Evolutionary conservation across 2,329 filamentous ascomycete genomes (phyloP), one percentile per base, ranked within the genome.

Genomic region (Claviceps purpurea): DNA sequence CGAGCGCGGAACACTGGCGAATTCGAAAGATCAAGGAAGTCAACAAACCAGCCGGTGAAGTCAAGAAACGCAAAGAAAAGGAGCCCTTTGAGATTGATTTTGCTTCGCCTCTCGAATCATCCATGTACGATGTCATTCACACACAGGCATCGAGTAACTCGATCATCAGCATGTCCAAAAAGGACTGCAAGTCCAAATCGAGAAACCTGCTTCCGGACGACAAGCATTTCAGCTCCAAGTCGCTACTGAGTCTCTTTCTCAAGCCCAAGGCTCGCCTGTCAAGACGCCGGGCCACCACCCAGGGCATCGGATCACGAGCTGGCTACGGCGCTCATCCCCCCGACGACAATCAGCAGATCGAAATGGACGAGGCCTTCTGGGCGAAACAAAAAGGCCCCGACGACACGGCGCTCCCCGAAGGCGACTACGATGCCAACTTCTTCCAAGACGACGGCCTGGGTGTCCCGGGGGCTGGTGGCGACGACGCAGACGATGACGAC

Each of bases 321-420:
- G 66, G 64, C 24, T 72, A 74, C 51, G 70, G 71, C 40, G 67
- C 70, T 46, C 67, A 60, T 50, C 70, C 64, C 40, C 68, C 72
- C 30, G 71, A 75, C 22, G 73, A 77, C 51, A 70, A 80, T 8
- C 78, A 77, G 1, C 79, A 84, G 55, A 86, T 82, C 42, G 87
- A 95, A 54, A 87, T 96, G 74, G 89, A 97, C 62, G 91, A 96
- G 69, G 90, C 87, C 20, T 97, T 95, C 71, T 98, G 93, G 89
- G 93, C 93, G 5, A 77, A 79, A 42, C 82, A 77, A 69, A 86
- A 79, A 65, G 82, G 71, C 58, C 78, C 71, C 50, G 82, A 84
- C 24, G 81, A 81, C 45, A 77, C 73, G 3, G 76, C 70, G 1
- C 66, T 77, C 40, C 76, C 77, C 2, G 74, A 81, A 59, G 90